Percentiles rank a stretch among this genome's conserved stretches.
phyloP scores from a whole-genome alignment of 2,329 filamentous ascomycete species.

The Xylariaceae sp. region DNA sequence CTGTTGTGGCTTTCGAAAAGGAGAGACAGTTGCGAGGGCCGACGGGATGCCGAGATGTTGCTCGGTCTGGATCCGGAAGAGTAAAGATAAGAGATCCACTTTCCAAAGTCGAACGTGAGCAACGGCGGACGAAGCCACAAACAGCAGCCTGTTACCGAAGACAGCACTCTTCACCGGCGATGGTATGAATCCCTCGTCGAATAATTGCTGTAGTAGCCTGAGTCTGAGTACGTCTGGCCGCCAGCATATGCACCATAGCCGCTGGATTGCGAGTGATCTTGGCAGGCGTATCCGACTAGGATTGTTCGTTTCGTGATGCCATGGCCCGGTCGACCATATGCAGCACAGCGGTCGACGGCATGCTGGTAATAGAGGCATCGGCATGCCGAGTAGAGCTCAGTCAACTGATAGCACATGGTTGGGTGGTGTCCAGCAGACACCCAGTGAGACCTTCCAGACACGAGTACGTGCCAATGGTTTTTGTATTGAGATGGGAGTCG shows the following conservation, averaged over 20 bases:
- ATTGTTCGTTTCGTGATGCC: constrained; percentile 69
- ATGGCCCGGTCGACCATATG: constrained; percentile 72
- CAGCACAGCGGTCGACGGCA: constrained; percentile 74
- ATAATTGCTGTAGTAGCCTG: constrained; percentile 48
- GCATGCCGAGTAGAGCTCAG: constrained; percentile 84
- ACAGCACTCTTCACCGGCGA: constrained; percentile 49
- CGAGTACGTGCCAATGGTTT: neutral
- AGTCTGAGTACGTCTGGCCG: constrained; percentile 46
- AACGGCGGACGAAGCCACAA: constrained; percentile 38
- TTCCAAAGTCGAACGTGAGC: constrained; percentile 37
- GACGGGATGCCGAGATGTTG: constrained; percentile 27
- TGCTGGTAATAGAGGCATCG: constrained; percentile 86
- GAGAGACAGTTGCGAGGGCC: constrained; percentile 45
- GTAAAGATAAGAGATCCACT: constrained; percentile 47
- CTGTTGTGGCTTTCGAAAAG: constrained; percentile 43
- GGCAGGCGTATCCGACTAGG: constrained; percentile 77
- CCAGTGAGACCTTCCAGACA: constrained; percentile 8
- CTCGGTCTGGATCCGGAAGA: constrained; percentile 36
- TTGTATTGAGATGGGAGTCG: constrained; percentile 1
- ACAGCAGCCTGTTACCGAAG: constrained; percentile 45
- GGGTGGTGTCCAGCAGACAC: too few species aligned
- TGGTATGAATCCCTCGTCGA: constrained; percentile 38
- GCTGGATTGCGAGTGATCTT: constrained; percentile 41
- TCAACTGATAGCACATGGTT: constrained; percentile 79
- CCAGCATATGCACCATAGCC: constrained; percentile 36